These are phyloP conservation scores for Dichotomopilus funicola DNA, from an alignment of 2,329 filamentous ascomycete genomes.

Conservation along the genomic window DNA sequence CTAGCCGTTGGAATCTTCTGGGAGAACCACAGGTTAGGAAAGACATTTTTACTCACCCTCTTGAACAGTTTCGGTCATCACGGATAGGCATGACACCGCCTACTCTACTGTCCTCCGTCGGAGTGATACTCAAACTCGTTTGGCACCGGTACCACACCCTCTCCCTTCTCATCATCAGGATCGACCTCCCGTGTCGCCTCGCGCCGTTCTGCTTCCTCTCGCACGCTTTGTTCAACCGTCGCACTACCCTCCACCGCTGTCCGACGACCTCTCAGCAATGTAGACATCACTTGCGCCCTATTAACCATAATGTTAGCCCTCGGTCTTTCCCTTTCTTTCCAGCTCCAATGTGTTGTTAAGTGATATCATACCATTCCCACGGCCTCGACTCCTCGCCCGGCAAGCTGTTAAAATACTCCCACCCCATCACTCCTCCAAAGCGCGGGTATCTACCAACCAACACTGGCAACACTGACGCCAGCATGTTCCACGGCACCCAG, in stretches of 20 bases:
- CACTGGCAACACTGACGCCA: constrained; percentile 50
- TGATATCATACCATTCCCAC: constrained; percentile 52
- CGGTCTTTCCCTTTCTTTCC: too few relatives aligned
- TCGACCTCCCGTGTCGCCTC: constrained; percentile 18
- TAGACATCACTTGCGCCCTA: constrained; percentile 56
- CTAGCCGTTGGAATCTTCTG: too few relatives aligned
- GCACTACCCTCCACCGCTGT: constrained; percentile 8
- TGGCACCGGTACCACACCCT: constrained; percentile 23
- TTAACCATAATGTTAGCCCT: too few relatives aligned
- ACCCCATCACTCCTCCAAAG: constrained; percentile 78
- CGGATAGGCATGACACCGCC: neutral
- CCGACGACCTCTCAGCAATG: constrained; percentile 28
- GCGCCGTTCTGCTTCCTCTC: neutral
- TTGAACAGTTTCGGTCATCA: neutral
- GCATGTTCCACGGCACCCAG: constrained; percentile 52
- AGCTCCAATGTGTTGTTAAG: too few relatives aligned
- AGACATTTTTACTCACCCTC: neutral
- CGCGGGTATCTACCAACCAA: constrained; percentile 52
- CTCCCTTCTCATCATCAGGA: constrained; percentile 21
- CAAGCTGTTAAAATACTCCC: constrained; percentile 76
- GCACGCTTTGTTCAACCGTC: neutral
- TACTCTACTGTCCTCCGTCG: constrained; percentile 20
- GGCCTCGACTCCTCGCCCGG: constrained; percentile 53
- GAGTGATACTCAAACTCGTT: constrained; percentile 28
- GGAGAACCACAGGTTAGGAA: too few relatives aligned